Conservation (phyloP, 2,329 filamentous ascomycete species). For the Diaporthe citri region DNA sequence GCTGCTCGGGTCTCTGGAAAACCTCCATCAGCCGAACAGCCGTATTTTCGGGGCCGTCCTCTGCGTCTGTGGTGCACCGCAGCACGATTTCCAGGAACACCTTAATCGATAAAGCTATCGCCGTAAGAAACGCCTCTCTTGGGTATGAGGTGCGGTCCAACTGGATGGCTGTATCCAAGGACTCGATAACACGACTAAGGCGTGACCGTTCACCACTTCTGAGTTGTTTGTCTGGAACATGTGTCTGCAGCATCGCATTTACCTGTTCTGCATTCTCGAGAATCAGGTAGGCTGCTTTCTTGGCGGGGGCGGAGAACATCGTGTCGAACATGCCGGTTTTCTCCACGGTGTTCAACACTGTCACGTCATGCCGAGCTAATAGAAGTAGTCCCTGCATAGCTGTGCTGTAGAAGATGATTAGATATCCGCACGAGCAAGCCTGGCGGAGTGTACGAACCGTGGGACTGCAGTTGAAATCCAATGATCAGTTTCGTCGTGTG, state of each 20-base stretch:
- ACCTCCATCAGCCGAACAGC: background rate
- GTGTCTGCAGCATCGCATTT: background rate
- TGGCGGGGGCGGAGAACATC: slow-evolving; percentile 7
- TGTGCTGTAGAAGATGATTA: background rate
- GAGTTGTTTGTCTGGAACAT: background rate
- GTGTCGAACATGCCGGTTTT: slow-evolving; percentile 18
- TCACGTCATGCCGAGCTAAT: slow-evolving; percentile 1
- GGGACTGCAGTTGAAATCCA: slow-evolving; percentile 14
- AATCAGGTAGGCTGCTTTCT: background rate
- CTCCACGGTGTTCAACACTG: background rate
- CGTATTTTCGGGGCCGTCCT: background rate
- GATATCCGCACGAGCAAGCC: background rate
- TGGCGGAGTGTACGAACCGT: background rate
- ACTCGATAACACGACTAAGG: background rate
- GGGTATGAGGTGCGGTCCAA: background rate
- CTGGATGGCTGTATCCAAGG: background rate
- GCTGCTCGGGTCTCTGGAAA: slow-evolving; percentile 5
- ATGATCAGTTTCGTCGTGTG: background rate
- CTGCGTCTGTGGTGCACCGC: background rate
- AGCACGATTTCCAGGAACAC: background rate
- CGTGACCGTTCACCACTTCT: background rate
- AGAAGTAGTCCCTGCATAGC: slow-evolving; percentile 7
- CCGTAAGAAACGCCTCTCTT: slow-evolving; percentile 9
- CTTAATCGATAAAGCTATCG: background rate
- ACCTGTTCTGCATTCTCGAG: background rate